A percentile compares a stretch with the other conserved stretches of the same genome.
These are phyloP conservation scores for Claviceps sp. DNA, from an alignment of 2,329 filamentous ascomycete species.

Conservation along the genomic window DNA sequence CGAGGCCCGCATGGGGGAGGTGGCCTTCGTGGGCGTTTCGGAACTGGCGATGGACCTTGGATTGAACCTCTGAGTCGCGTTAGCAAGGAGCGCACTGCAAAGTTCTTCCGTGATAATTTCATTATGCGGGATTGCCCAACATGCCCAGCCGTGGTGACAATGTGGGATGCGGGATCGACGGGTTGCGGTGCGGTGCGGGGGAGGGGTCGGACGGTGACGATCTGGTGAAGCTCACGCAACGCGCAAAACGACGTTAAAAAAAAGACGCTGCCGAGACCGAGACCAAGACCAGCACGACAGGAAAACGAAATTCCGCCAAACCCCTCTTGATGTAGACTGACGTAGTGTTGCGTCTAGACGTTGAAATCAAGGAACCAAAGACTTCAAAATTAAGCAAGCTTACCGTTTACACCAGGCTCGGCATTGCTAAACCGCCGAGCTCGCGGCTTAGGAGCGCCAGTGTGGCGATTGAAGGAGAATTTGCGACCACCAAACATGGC, in stretches of 20 bases:
- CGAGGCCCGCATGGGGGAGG: constrained; percentile 79
- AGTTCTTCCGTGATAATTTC: not conserved
- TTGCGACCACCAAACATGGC: constrained; percentile 44
- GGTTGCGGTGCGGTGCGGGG: not conserved
- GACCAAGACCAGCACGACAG: not conserved
- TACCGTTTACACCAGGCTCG: constrained; percentile 44
- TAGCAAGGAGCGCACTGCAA: constrained; percentile 3
- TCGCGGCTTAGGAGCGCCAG: constrained; percentile 42
- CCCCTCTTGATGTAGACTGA: too few species aligned
- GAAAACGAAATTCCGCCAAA: not conserved
- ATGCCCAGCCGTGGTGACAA: not conserved
- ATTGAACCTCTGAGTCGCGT: constrained; percentile 53
- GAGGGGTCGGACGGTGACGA: not conserved
- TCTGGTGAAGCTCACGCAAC: not conserved
- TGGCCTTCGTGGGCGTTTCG: constrained; percentile 83
- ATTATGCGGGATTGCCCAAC: too few species aligned
- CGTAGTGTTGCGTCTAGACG: not conserved
- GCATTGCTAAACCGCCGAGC: constrained; percentile 44
- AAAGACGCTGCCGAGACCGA: not conserved
- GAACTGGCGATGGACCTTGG: constrained; percentile 79
- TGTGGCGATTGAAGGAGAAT: constrained; percentile 55
- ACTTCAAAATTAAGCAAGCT: constrained; percentile 11
- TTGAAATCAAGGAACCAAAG: not conserved
- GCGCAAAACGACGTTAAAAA: not conserved
- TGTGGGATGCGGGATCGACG: too few species aligned